Conservation (phyloP, 768 basidiomycete species). For the Mycena kentingensis region DNA sequence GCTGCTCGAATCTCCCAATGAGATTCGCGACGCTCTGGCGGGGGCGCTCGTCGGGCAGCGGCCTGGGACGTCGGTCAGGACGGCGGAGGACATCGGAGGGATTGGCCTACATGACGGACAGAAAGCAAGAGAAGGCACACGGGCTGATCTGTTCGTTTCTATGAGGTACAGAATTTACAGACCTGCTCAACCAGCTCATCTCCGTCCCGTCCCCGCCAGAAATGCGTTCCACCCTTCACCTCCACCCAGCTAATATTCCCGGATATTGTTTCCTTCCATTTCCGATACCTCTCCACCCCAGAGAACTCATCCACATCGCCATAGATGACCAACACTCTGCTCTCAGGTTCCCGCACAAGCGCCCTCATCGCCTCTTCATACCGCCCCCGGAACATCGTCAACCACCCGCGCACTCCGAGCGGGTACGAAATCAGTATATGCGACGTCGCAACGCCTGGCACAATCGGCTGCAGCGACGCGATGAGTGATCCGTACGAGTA, state of each 20-base stretch:
- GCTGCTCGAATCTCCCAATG: conserved; percentile 86
- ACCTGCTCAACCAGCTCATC: conserved; percentile 31
- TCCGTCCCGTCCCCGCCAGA: conserved; percentile 54
- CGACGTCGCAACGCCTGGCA: conserved; percentile 54
- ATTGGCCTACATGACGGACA: conserved; percentile 8
- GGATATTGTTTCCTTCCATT: conserved; percentile 48
- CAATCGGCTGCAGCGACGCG: conserved; percentile 61
- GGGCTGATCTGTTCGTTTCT: conserved; percentile 20
- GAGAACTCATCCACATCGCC: conserved; percentile 79
- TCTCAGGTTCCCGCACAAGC: conserved; percentile 47
- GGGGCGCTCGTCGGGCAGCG: conserved; percentile 85
- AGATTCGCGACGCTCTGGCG: conserved; percentile 87
- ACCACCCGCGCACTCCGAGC: conserved; percentile 60
- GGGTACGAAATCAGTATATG: conserved; percentile 81
- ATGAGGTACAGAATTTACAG: conserved; percentile 33
- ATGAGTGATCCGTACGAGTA: conserved; percentile 84
- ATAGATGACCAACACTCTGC: conserved; percentile 62
- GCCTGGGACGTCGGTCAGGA: conserved; percentile 48
- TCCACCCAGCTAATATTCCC: conserved; percentile 31
- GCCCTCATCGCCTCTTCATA: conserved; percentile 55
- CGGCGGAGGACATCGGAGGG: conserved; percentile 21
- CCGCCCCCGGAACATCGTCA: conserved; percentile 67
- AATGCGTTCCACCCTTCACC: conserved; percentile 60
- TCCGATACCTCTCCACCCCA: conserved; percentile 49
- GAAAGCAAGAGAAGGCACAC: not conserved